Evolutionary conservation across 176 grass and related monocot genomes (phyloP).

Genomic region (Puya raimondii): DNA sequence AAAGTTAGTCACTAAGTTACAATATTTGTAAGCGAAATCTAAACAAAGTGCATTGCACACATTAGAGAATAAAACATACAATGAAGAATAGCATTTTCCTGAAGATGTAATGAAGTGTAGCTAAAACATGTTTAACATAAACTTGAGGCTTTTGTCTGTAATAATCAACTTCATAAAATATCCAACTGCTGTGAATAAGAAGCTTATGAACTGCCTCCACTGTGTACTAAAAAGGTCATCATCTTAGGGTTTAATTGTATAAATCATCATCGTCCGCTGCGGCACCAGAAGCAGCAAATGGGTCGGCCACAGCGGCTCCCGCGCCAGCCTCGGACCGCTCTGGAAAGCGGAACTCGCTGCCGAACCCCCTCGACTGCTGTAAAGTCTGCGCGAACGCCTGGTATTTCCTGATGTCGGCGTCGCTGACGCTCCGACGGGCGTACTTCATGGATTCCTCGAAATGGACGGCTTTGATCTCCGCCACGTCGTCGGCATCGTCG

Average conservation of each 20-base stretch:
- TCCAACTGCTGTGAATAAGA: too few relatives aligned
- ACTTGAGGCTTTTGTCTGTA: too few relatives aligned
- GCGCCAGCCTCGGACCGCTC: slow-evolving; percentile 12
- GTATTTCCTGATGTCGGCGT: slow-evolving; percentile 50
- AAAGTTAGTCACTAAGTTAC: too few relatives aligned
- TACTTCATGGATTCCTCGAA: slow-evolving; percentile 65
- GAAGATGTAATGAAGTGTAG: too few relatives aligned
- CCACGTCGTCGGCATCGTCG: slow-evolving; percentile 14
- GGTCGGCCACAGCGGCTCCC: slow-evolving; percentile 5
- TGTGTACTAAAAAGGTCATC: too few relatives aligned
- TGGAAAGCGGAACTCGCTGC: slow-evolving; percentile 46
- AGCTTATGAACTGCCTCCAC: too few relatives aligned
- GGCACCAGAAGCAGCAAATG: slow-evolving; percentile 23
- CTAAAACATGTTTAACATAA: too few relatives aligned
- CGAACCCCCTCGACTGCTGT: slow-evolving; percentile 59
- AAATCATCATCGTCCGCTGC: slow-evolving; percentile 46
- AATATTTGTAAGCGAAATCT: too few relatives aligned
- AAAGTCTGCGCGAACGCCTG: slow-evolving; percentile 56
- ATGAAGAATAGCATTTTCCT: too few relatives aligned
- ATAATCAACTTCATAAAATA: too few relatives aligned
- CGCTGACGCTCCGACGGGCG: slow-evolving; percentile 40
- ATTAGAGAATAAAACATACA: too few relatives aligned
- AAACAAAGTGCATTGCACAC: too few relatives aligned
- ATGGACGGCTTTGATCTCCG: slow-evolving; percentile 42
- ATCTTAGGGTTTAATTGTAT: slow-evolving; percentile 30